These are phyloP conservation scores for Taphrina flavorubra DNA, from an alignment of 1,139 yeast species.

Conservation along the genomic window DNA sequence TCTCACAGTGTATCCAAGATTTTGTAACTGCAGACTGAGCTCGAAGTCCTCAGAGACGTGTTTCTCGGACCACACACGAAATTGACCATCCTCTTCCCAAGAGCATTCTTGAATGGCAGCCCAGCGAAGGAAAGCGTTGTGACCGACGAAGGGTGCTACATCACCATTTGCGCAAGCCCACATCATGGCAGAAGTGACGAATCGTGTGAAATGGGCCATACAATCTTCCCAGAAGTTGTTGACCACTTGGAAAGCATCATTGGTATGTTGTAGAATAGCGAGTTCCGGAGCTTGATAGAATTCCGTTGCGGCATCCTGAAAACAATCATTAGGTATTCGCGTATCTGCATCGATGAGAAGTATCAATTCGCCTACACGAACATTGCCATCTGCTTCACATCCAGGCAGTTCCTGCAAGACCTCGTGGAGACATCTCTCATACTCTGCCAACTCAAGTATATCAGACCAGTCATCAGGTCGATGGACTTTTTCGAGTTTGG, in stretches of 20 bases:
- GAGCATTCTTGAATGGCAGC: slow-evolving; percentile 44
- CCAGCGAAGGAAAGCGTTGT: slow-evolving; percentile 45
- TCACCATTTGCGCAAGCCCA: slow-evolving; percentile 45
- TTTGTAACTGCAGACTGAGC: slow-evolving; percentile 44
- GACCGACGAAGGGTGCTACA: slow-evolving; percentile 45
- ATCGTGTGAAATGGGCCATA: slow-evolving; percentile 45
- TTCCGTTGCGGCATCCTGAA: slow-evolving; percentile 46
- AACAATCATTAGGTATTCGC: slow-evolving; percentile 45
- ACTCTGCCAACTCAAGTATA: slow-evolving; percentile 29
- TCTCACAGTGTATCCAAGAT: slow-evolving; percentile 43
- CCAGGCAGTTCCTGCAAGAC: slow-evolving; percentile 32
- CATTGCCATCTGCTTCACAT: slow-evolving; percentile 43
- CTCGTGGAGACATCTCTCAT: slow-evolving; percentile 25
- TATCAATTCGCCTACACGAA: slow-evolving; percentile 45
- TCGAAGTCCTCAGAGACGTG: slow-evolving; percentile 46
- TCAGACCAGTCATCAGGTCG: slow-evolving; percentile 39
- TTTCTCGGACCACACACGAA: slow-evolving; percentile 44
- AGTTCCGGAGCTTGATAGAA: slow-evolving; percentile 44
- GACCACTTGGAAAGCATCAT: slow-evolving; percentile 45
- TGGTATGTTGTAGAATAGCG: slow-evolving; percentile 45
- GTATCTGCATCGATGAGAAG: slow-evolving; percentile 45
- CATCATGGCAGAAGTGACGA: slow-evolving; percentile 44
- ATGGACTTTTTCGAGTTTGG: slow-evolving; percentile 37
- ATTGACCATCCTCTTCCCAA: slow-evolving; percentile 43
- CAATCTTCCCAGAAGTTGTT: slow-evolving; percentile 44